Evolutionary conservation across 306 rosid species (phyloP), one percentile per base, ranked within the genome.

Genomic region (Potentilla sterilis): DNA sequence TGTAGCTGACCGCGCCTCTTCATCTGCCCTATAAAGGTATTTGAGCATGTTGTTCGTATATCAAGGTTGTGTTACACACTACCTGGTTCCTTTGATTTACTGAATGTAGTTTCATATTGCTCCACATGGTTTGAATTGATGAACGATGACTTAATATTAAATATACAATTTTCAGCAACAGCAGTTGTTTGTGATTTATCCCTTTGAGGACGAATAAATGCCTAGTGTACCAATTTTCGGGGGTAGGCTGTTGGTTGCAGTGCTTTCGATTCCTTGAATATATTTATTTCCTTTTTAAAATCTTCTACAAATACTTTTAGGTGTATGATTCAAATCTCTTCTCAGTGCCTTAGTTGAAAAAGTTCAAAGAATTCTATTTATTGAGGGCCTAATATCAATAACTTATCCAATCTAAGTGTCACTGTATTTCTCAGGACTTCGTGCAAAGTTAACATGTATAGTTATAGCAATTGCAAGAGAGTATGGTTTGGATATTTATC

Each of bases 1-100:
- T 78, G 88, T 85, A 75, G 76, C 74, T 81, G 93, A 83, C 68
- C 73, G 9, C 82, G 42, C 78, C 73, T 79, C 87, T 13, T 61
- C 93, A 43, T 82, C 93, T 0, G 89, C 91, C 73, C 86, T 92
- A 69, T 92, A 75, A 81, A 78, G 78, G 78, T 71, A 75, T 75
- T 61, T 80, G 82, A 62, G 74, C 47, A 58, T 75, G 81, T 57
- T 78, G 77, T 68, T 48, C 61, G 68, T 74, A 43, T 44, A 48
- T 35, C 19, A 71, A 19, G 63, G 48, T 35, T 35, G 21, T 34
- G 15, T 22, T 38, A n/a, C 70, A 4, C 15, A 6, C 18, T n/a
- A 41, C 49, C 49, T 19, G 3, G 42, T 66, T 66, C 48, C 51
- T 41, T 41, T 38, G 49, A 40, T 66, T 15, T 16, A 13, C 16